These are phyloP conservation scores for Saururus chinensis DNA, from an alignment of 164 flowering plant genomes.

Conservation along the genomic window DNA sequence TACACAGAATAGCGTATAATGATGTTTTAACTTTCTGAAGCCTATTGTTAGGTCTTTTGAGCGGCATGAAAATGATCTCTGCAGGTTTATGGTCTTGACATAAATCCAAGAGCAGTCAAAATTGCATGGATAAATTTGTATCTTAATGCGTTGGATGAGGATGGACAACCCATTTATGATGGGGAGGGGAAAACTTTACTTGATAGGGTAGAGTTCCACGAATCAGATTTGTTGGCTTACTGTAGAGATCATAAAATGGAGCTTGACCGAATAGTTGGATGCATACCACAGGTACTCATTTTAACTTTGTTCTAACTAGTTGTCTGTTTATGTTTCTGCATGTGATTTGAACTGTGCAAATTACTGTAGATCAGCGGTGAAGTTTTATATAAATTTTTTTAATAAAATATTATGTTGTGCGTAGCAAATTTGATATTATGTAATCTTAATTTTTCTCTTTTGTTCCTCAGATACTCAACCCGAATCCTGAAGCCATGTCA, in stretches of 20 bases:
- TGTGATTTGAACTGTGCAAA: neutral
- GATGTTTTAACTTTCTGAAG: no score
- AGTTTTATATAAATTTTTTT: neutral
- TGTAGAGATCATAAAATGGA: slow-evolving; percentile 69
- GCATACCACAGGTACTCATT: slow-evolving; percentile 91
- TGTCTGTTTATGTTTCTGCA: neutral
- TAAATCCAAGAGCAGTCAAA: slow-evolving; percentile 95
- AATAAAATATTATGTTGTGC: neutral
- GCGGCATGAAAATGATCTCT: neutral
- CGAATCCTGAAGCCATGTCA: slow-evolving; percentile 99
- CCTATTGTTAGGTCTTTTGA: no score
- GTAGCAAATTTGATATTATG: neutral
- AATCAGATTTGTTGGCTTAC: slow-evolving; percentile 83
- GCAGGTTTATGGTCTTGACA: slow-evolving; percentile 97
- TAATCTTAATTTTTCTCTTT: neutral
- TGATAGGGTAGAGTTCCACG: slow-evolving; percentile 95
- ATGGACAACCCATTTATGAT: slow-evolving; percentile 72
- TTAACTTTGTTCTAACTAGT: neutral
- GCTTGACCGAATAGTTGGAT: slow-evolving; percentile 92
- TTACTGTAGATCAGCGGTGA: neutral
- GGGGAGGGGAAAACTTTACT: slow-evolving; percentile 73
- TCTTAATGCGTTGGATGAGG: slow-evolving; percentile 84
- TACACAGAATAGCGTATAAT: no score
- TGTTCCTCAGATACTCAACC: slow-evolving; percentile 78
- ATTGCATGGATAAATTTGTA: slow-evolving; percentile 87